These are phyloP conservation scores for Pyrenochaeta sp. DNA, from an alignment of 2,329 filamentous ascomycete genomes.

Conservation along the genomic window DNA sequence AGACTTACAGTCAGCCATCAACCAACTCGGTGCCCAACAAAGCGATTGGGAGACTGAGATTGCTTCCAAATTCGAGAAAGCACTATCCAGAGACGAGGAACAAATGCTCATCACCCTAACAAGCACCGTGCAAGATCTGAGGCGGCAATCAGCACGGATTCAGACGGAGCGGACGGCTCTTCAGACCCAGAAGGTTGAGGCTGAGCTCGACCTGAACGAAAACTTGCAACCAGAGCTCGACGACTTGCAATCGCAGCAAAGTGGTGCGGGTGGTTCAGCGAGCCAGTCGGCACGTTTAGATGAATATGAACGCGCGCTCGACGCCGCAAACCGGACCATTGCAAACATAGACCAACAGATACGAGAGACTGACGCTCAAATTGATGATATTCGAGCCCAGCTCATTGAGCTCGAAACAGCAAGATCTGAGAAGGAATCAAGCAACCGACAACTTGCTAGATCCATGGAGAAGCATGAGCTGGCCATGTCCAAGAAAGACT, in stretches of 20 bases:
- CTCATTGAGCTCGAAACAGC: slow-evolving; percentile 67
- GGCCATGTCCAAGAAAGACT: slow-evolving; percentile 88
- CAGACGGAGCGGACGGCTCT: slow-evolving; percentile 78
- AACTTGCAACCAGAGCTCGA: slow-evolving; percentile 88
- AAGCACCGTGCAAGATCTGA: slow-evolving; percentile 73
- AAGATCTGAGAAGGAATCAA: slow-evolving; percentile 70
- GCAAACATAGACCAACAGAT: slow-evolving; percentile 73
- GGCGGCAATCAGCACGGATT: slow-evolving; percentile 78
- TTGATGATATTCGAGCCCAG: slow-evolving; percentile 66
- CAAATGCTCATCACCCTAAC: slow-evolving; percentile 77
- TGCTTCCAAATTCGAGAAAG: slow-evolving; percentile 89
- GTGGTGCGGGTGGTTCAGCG: slow-evolving; percentile 64
- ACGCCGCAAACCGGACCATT: slow-evolving; percentile 76
- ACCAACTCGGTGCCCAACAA: slow-evolving; percentile 73
- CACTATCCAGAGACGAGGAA: slow-evolving; percentile 83
- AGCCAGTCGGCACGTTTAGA: slow-evolving; percentile 67
- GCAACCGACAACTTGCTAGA: slow-evolving; percentile 77
- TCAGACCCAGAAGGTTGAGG: slow-evolving; percentile 79
- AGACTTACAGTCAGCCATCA: slow-evolving; percentile 70
- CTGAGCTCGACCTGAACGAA: slow-evolving; percentile 89
- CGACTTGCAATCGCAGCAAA: slow-evolving; percentile 65
- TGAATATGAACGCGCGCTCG: slow-evolving; percentile 82
- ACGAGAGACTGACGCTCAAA: slow-evolving; percentile 75
- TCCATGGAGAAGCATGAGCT: slow-evolving; percentile 88
- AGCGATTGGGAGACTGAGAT: slow-evolving; percentile 82